phyloP scores from a whole-genome alignment of 371 early-diverging fungal species.

The Mucor plumbeus region DNA sequence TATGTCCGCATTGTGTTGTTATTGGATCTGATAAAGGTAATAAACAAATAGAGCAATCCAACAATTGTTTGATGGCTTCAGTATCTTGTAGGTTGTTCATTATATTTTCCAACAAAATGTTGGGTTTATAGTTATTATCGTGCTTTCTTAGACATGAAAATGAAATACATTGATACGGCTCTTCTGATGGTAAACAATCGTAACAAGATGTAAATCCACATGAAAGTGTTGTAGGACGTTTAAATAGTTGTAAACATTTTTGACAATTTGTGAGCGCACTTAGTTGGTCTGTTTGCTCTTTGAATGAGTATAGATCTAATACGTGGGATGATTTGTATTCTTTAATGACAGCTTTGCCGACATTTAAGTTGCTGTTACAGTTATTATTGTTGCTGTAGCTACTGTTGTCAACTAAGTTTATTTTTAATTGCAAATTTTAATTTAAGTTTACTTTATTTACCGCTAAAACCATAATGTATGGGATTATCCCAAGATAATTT shows the following conservation, averaged over 20 bases:
- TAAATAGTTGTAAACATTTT: constrained; percentile 6
- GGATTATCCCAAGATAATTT: not conserved
- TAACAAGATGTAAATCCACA: constrained; percentile 48
- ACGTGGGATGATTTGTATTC: constrained; percentile 9
- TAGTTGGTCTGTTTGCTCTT: not conserved
- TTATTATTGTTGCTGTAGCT: not conserved
- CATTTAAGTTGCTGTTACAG: not conserved
- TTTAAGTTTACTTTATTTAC: not conserved
- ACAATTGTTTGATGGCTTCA: not conserved
- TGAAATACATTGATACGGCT: constrained; percentile 50
- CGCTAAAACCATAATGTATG: not conserved
- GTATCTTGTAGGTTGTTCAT: constrained; percentile 4
- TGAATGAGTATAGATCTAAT: not conserved
- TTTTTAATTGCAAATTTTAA: not conserved
- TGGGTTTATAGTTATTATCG: constrained; percentile 11
- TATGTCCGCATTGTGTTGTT: constrained; percentile 71
- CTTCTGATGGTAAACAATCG: constrained; percentile 22
- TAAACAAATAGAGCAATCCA: constrained; percentile 32
- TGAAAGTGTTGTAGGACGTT: constrained; percentile 35
- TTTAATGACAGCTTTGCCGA: constrained; percentile 17
- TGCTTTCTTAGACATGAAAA: constrained; percentile 38
- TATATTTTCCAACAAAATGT: constrained; percentile 20
- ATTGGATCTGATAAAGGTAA: constrained; percentile 44
- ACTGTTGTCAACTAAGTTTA: not conserved
- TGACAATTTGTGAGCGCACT: constrained; percentile 19